phyloP scores from a whole-genome alignment of 352 stramenopile genomes.

The Globisporangium barbulae region DNA sequence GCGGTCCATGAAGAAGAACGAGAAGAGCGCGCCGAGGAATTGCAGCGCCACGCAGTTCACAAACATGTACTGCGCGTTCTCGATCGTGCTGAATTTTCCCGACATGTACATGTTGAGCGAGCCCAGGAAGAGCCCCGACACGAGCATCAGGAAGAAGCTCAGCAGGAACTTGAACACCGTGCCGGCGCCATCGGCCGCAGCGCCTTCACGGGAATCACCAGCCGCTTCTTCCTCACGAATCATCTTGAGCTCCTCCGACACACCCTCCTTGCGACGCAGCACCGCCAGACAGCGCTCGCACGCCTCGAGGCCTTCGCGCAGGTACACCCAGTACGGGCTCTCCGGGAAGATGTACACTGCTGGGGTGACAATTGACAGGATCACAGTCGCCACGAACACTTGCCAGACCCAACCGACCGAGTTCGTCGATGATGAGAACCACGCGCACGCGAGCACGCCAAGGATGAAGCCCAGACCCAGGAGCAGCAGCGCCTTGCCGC shows the following conservation, averaged over 20 bases:
- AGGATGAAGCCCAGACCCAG: conserved; percentile 68
- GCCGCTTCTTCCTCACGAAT: conserved; percentile 70
- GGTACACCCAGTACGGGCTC: conserved; percentile 84
- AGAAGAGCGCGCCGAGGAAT: conserved; percentile 68
- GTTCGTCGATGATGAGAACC: conserved; percentile 67
- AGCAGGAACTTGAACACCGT: conserved; percentile 65
- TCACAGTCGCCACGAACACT: conserved; percentile 73
- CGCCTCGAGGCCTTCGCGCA: conserved; percentile 68
- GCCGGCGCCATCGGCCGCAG: conserved; percentile 22
- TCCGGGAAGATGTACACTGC: conserved; percentile 85
- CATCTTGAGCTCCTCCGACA: conserved; percentile 68
- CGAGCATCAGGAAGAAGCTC: conserved; percentile 62
- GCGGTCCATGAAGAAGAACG: conserved; percentile 86
- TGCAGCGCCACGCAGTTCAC: conserved; percentile 70
- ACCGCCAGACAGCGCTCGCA: conserved; percentile 70
- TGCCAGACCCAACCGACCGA: conserved; percentile 84
- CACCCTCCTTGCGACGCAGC: conserved; percentile 71
- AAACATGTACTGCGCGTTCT: conserved; percentile 74
- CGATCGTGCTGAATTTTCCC: conserved; percentile 52
- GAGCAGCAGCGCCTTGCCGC: conserved; percentile 73
- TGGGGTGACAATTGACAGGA: conserved; percentile 78
- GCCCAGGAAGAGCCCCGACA: conserved; percentile 60
- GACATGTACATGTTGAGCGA: conserved; percentile 78
- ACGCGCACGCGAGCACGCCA: conserved; percentile 56
- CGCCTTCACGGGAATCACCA: conserved; percentile 28